Evolutionary conservation across 208 protist species (phyloP).

Genomic region (Wallacemonas sp.): DNA sequence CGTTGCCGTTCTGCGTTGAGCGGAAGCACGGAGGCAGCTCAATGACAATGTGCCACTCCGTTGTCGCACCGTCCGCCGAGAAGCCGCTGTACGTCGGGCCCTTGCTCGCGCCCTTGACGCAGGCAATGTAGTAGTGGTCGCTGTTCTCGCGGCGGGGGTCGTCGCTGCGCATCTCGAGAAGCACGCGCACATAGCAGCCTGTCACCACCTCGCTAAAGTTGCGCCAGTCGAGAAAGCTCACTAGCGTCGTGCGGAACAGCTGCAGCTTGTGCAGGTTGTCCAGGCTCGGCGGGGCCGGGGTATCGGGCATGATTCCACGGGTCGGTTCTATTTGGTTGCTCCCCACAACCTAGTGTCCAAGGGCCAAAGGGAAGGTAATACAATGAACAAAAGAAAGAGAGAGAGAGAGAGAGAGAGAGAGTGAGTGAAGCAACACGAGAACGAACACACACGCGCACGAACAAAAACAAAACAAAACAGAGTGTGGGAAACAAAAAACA

Average conservation of each 20-base stretch:
- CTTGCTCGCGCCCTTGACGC: conserved; percentile 73
- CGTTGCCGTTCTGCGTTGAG: conserved; percentile 81
- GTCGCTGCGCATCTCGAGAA: conserved; percentile 89
- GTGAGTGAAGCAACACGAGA: too few relatives aligned
- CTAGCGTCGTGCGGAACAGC: conserved; percentile 85
- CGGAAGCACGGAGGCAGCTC: conserved; percentile 90
- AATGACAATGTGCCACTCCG: conserved; percentile 89
- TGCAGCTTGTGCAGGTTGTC: conserved; percentile 79
- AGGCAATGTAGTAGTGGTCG: conserved; percentile 91
- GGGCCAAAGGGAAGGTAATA: too few relatives aligned
- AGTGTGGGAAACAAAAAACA: too few relatives aligned
- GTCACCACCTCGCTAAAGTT: conserved; percentile 84
- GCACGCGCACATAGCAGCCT: conserved; percentile 89
- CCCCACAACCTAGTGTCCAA: too few relatives aligned
- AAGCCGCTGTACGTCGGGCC: conserved; percentile 89
- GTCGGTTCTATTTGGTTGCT: background rate
- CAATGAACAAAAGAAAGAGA: too few relatives aligned
- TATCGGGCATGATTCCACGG: conserved; percentile 11
- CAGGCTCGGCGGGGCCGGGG: conserved; percentile 55
- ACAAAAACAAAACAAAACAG: too few relatives aligned
- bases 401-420: too few relatives aligned
- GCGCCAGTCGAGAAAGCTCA: conserved; percentile 85
- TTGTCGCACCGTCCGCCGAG: conserved; percentile 76
- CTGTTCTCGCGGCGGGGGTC: conserved; percentile 68
- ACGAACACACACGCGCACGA: too few relatives aligned